These are phyloP conservation scores for Nyctanthes arbortristis DNA, from an alignment of 257 asterid species.

Conservation along the genomic window DNA sequence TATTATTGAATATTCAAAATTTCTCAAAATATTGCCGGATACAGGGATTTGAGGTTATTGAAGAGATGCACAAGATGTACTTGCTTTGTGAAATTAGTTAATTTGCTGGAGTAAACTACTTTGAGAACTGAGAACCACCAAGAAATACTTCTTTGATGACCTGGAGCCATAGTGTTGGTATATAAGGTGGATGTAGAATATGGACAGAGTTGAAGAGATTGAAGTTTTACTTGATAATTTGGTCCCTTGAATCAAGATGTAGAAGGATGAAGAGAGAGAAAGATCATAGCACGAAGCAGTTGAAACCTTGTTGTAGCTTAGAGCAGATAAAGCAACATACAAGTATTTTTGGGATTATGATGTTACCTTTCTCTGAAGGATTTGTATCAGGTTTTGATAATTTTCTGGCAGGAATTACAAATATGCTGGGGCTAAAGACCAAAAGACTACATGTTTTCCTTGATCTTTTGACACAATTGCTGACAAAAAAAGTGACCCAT, in stretches of 20 bases:
- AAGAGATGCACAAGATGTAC: neutral
- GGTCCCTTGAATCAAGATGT: neutral
- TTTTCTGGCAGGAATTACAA: neutral
- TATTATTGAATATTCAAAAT: neutral
- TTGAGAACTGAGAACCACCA: conserved; percentile 3
- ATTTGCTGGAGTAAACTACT: conserved; percentile 3
- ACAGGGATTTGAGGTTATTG: neutral
- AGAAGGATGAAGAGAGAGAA: neutral
- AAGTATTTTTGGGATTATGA: neutral
- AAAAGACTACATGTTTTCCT: neutral
- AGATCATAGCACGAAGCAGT: neutral
- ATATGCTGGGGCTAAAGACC: neutral
- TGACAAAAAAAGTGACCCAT: too few relatives aligned
- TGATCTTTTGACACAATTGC: neutral
- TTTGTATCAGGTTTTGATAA: neutral
- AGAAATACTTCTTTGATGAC: conserved; percentile 9
- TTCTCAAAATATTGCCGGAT: neutral
- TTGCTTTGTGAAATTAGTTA: conserved; percentile 2
- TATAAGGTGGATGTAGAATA: neutral
- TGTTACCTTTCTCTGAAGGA: neutral
- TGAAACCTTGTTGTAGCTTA: conserved; percentile 4
- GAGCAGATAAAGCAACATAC: conserved; percentile 6
- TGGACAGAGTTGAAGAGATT: neutral
- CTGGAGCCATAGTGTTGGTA: neutral
- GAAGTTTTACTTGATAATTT: neutral